Percentiles rank a stretch among this genome's conserved stretches.
phyloP scores from a whole-genome alignment of 2,329 filamentous ascomycete genomes.

The Microdochium bolleyi region DNA sequence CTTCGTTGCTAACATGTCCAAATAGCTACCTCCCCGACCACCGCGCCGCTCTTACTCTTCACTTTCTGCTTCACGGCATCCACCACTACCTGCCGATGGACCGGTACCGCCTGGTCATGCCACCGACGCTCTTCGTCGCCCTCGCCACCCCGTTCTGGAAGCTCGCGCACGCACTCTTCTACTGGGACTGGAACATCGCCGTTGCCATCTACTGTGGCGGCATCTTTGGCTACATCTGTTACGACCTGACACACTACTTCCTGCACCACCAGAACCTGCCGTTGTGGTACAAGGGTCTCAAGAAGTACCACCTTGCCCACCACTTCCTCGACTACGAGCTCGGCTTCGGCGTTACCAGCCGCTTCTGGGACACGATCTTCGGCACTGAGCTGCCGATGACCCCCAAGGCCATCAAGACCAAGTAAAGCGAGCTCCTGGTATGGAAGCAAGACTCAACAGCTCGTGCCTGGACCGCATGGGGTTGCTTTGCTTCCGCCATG shows the following conservation, averaged over 20 bases:
- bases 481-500: no score
- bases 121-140: constrained; percentile 75
- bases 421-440: constrained; percentile 8
- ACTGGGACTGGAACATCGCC: constrained; percentile 76
- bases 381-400: constrained; percentile 66
- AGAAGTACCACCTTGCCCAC: constrained; percentile 96
- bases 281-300: constrained; percentile 80
- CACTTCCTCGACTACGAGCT: constrained; percentile 98
- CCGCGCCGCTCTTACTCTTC: constrained; percentile 72
- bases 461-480: not conserved
- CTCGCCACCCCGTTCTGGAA: constrained; percentile 90
- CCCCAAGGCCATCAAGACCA: constrained; percentile 29
- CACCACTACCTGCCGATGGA: constrained; percentile 99
- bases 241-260: constrained; percentile 98
- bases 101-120: constrained; percentile 94
- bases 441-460: not conserved
- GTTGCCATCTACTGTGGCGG: constrained; percentile 78
- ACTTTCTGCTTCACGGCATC: constrained; percentile 93
- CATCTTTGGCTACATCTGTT: constrained; percentile 91
- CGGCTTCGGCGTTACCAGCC: constrained; percentile 92
- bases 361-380: constrained; percentile 92
- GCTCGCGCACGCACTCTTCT: constrained; percentile 75
- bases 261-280: constrained; percentile 92
- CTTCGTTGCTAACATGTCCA: constrained; percentile 17
- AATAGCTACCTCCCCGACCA: constrained; percentile 82